Conservation (phyloP, 768 basidiomycete genomes). For the Coprinopsis cinerea region DNA sequence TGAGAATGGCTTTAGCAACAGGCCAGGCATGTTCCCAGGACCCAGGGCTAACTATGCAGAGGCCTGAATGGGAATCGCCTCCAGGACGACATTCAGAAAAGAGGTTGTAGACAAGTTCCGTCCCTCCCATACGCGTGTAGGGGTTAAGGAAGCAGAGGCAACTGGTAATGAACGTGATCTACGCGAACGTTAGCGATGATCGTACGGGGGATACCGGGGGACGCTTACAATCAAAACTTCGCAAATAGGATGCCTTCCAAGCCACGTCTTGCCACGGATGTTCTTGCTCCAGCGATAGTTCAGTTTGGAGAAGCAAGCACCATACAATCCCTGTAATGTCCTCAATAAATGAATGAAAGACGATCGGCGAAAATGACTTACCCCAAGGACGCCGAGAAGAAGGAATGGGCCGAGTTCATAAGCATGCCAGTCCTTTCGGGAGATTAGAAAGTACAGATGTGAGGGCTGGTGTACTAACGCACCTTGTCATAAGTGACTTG, state of each 20-base stretch:
- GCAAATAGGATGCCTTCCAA: constrained; percentile 68
- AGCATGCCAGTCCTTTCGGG: constrained; percentile 80
- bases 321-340: constrained; percentile 72
- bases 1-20: constrained; percentile 58
- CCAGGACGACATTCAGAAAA: constrained; percentile 74
- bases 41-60: constrained; percentile 67
- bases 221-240: constrained; percentile 76
- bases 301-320: constrained; percentile 87
- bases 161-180: constrained; percentile 79
- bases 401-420: constrained; percentile 85
- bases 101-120: constrained; percentile 89
- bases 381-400: constrained; percentile 84
- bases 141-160: constrained; percentile 81
- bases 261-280: constrained; percentile 77
- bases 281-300: constrained; percentile 86
- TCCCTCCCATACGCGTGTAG: constrained; percentile 90
- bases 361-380: constrained; percentile 32
- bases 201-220: neutral
- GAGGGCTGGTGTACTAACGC: constrained; percentile 13
- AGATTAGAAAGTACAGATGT: neutral
- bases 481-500: constrained; percentile 88
- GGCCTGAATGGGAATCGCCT: constrained; percentile 51
- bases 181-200: constrained; percentile 6
- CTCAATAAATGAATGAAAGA: neutral
- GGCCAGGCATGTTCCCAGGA: constrained; percentile 51